Evolutionary conservation across 352 stramenopile genomes (phyloP).

Genomic region (Aphanomyces invadans): DNA sequence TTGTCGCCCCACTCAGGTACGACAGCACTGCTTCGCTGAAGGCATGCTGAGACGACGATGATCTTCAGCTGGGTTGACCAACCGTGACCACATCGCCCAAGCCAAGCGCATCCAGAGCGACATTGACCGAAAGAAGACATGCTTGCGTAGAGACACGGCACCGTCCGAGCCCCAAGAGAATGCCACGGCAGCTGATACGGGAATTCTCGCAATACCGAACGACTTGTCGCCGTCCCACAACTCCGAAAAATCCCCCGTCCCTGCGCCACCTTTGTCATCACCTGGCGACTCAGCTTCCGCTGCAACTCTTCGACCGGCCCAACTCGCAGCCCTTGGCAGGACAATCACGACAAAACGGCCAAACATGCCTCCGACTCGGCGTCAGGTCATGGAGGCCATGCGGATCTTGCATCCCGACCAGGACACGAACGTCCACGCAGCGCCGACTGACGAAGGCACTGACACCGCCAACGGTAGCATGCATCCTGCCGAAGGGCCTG

Average conservation of each 20-base stretch:
- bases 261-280: not conserved
- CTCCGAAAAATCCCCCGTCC: no score
- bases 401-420: slow-evolving; percentile 7
- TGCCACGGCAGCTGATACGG: not conserved
- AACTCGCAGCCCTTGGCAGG: slow-evolving; percentile 7
- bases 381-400: slow-evolving; percentile 8
- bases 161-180: not conserved
- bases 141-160: not conserved
- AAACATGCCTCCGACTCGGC: slow-evolving; percentile 6
- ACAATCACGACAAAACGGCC: not conserved
- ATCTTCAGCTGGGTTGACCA: not conserved
- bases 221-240: no score
- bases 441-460: slow-evolving; percentile 20
- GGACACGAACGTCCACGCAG: not conserved
- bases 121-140: slow-evolving; percentile 8
- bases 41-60: not conserved
- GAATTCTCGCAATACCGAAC: no score
- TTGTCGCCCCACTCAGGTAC: not conserved
- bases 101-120: slow-evolving; percentile 16
- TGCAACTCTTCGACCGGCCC: slow-evolving; percentile 3
- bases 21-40: not conserved
- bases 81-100: slow-evolving; percentile 3
- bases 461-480: slow-evolving; percentile 33
- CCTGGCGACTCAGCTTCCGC: not conserved
- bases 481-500: no score